Percentiles rank a stretch among this genome's conserved stretches.
Conservation (phyloP, 2,329 filamentous ascomycete genomes). For the Emergomyces africanus region DNA sequence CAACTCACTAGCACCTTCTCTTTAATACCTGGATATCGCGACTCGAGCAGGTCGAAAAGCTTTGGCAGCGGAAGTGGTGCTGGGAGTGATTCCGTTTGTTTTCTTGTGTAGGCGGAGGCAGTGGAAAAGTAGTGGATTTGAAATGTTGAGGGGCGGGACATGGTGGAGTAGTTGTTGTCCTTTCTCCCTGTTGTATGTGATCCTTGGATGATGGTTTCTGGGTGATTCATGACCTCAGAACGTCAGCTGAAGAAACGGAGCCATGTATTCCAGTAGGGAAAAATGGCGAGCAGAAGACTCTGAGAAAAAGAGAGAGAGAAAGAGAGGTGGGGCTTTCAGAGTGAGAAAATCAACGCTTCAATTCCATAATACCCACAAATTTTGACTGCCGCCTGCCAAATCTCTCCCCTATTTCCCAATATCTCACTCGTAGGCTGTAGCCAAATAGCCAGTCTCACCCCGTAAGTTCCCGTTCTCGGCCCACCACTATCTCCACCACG, state of each 20-base stretch:
- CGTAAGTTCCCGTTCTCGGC: too few species aligned
- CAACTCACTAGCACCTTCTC: conserved; percentile 28
- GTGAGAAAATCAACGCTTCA: too few species aligned
- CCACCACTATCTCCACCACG: too few species aligned
- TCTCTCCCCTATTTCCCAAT: neutral
- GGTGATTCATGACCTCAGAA: too few species aligned
- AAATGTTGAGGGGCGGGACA: conserved; percentile 18
- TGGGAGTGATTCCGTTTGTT: conserved; percentile 27
- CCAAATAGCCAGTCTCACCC: too few species aligned
- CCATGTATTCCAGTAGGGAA: too few species aligned
- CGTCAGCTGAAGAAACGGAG: too few species aligned
- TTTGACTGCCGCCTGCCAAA: neutral
- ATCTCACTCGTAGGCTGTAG: neutral
- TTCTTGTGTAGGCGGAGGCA: conserved; percentile 29
- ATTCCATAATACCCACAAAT: neutral
- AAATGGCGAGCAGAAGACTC: too few species aligned
- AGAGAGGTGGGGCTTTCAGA: too few species aligned
- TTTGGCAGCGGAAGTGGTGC: conserved; percentile 27
- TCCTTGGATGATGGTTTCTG: too few species aligned
- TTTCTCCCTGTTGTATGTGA: neutral
- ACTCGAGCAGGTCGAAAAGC: conserved; percentile 28
- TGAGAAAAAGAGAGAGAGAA: too few species aligned
- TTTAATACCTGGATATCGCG: conserved; percentile 29
- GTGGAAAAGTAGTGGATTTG: conserved; percentile 36
- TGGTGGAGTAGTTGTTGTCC: neutral